Evolutionary conservation across 768 basidiomycete species (phyloP), one percentile per base, ranked within the genome.

Genomic region (Aureoboletus auriporus): DNA sequence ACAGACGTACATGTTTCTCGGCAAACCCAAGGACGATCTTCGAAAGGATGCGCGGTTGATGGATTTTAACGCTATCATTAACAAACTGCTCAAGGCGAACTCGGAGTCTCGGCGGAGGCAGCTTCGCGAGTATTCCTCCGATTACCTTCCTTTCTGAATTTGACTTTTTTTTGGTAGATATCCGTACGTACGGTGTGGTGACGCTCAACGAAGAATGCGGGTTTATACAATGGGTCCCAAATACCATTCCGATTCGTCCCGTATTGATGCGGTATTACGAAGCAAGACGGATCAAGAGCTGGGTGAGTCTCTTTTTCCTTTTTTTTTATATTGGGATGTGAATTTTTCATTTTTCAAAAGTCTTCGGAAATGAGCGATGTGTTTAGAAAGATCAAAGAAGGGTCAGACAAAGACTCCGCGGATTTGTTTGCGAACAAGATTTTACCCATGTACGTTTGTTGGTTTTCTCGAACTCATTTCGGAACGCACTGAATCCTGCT

Each of bases 41-140:
- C 79, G 96, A 34, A 99, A 99, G 72, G 96, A 99, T 60, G 94
- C 93, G 0, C 80, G 96, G 6, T 68, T 99, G 46, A 98, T 98
- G 95, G 96, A 98, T 62, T 91, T 98, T 69, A 94, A 97, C 60
- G 81, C 89, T 4, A 93, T 99, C 68, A 93, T 99, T 69, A 98
- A 97, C 69, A 97, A 95, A 64, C 70, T 98, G 7, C 75, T 99
- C 45, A 95, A 94, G 63, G 83, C 89, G 6, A 92, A 94, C 58
- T 92, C 93, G 0, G 94, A 97, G 50, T 92, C 95, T 26, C 82
- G 96, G 56, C 75, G 89, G 51, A 76, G 96, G 28, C 89, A 93
- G 49, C 80, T 99, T 36, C 84, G 95, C 95, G 64, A 54, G 90
- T 76, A 13, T 6, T 20, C 36, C 10, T 39, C 5, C 11, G 3